phyloP scores from a whole-genome alignment of 2,329 filamentous ascomycete species.

The Aspergillus uvarum region DNA sequence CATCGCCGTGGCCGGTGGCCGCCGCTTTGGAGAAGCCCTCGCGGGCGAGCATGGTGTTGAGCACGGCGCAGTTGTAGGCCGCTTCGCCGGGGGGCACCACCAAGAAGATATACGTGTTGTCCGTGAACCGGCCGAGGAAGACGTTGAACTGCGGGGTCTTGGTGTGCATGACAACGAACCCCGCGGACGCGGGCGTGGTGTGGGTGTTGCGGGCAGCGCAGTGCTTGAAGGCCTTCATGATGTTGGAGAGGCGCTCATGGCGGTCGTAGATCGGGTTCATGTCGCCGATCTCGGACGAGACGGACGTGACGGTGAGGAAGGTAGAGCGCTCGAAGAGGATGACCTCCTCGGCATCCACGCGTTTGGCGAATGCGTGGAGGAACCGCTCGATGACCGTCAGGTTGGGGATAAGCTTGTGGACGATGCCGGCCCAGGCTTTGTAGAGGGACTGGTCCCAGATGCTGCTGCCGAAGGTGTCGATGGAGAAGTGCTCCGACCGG shows the following conservation, averaged over 20 bases:
- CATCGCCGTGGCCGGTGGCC: constrained; percentile 45
- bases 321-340: constrained; percentile 94
- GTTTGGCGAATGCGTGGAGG: constrained; percentile 74
- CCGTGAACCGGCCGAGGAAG: constrained; percentile 93
- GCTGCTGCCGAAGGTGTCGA: constrained; percentile 89
- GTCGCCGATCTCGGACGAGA: constrained; percentile 71
- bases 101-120: constrained; percentile 94
- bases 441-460: constrained; percentile 99
- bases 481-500: constrained; percentile 69
- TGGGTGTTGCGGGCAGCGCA: constrained; percentile 50
- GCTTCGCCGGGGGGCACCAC: constrained; percentile 89
- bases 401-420: constrained; percentile 96
- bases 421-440: constrained; percentile 97
- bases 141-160: constrained; percentile 73
- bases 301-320: constrained; percentile 92
- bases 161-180: constrained; percentile 49
- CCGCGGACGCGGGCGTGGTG: constrained; percentile 44
- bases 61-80: constrained; percentile 82
- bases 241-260: constrained; percentile 92
- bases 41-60: constrained; percentile 85
- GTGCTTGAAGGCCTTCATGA: constrained; percentile 98
- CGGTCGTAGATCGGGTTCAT: constrained; percentile 88
- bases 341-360: constrained; percentile 90
- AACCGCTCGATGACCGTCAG: constrained; percentile 83
- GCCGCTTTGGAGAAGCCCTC: constrained; percentile 72